Conservation (phyloP, 2,329 filamentous ascomycete species). For the Capronia epimyces region DNA sequence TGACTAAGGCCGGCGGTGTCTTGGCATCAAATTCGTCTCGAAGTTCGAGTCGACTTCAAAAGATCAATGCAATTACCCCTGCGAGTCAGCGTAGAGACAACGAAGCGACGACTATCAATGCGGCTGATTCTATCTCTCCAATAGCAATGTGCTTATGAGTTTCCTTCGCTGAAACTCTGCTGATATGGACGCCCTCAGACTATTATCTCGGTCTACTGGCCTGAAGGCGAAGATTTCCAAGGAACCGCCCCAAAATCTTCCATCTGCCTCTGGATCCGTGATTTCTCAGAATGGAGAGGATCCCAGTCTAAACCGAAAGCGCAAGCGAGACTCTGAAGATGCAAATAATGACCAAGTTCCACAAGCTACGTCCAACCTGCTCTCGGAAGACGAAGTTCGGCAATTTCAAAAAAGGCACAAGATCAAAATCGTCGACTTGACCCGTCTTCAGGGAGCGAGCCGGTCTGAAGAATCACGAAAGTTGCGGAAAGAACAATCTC, state of each 20-base stretch:
- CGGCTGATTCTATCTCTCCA: too few species aligned
- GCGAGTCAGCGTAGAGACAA: not conserved
- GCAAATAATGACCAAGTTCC: conserved; percentile 21
- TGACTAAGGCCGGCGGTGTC: too few species aligned
- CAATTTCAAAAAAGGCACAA: conserved; percentile 72
- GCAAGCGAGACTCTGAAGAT: conserved; percentile 30
- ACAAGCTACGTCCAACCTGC: not conserved
- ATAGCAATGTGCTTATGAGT: too few species aligned
- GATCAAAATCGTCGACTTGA: conserved; percentile 74
- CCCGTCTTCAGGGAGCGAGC: conserved; percentile 37
- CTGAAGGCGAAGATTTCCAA: conserved; percentile 34
- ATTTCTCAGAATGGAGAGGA: conserved; percentile 32
- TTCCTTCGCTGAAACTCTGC: not conserved
- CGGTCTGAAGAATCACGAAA: conserved; percentile 36
- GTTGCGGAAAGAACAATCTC: conserved; percentile 47
- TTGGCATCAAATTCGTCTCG: conserved; percentile 8
- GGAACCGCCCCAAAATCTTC: conserved; percentile 32
- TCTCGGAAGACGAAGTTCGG: conserved; percentile 54
- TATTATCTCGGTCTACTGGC: conserved; percentile 43
- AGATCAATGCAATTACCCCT: not conserved
- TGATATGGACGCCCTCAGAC: conserved; percentile 43
- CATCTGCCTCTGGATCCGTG: conserved; percentile 38
- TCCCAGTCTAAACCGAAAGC: conserved; percentile 36
- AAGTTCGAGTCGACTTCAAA: not conserved
- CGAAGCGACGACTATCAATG: not conserved